phyloP scores from a whole-genome alignment of 805 yeast genomes.

The Maudiozyma bulderi region DNA sequence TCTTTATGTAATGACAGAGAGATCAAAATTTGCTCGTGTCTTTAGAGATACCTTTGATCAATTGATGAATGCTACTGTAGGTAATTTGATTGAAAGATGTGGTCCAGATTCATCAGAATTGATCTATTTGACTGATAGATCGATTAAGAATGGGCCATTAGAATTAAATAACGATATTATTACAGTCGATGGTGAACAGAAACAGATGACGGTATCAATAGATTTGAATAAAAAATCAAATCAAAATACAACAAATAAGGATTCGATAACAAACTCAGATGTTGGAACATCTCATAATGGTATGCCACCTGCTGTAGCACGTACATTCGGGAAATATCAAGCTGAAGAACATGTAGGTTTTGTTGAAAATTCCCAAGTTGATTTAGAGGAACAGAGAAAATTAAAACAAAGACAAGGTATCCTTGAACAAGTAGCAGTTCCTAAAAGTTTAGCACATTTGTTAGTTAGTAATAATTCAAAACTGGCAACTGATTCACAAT shows the following conservation, averaged over 20 bases:
- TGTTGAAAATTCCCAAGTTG: conserved; percentile 32
- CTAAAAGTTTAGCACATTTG: conserved; percentile 44
- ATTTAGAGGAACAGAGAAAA: conserved; percentile 39
- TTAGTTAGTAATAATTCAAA: conserved; percentile 20
- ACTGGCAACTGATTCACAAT: not conserved
- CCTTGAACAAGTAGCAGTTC: conserved; percentile 42
- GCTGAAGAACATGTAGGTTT: conserved; percentile 28
- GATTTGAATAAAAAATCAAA: not conserved
- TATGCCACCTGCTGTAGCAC: conserved; percentile 51
- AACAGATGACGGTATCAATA: not conserved
- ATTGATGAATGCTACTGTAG: conserved; percentile 53
- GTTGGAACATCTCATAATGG: conserved; percentile 30
- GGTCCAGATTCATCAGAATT: conserved; percentile 54
- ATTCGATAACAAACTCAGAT: too few relatives aligned
- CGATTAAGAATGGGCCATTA: not conserved
- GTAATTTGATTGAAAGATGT: conserved; percentile 51
- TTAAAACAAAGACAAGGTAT: conserved; percentile 40
- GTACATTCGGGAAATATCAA: conserved; percentile 32
- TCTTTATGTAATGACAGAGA: conserved; percentile 57
- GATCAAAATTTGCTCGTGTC: conserved; percentile 50
- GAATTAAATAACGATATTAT: not conserved
- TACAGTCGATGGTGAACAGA: not conserved
- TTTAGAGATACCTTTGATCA: conserved; percentile 63
- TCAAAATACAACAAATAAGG: not conserved
- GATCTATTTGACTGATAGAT: conserved; percentile 29